phyloP scores from a whole-genome alignment of 2,329 filamentous ascomycete species.

The Colletotrichum lentis region DNA sequence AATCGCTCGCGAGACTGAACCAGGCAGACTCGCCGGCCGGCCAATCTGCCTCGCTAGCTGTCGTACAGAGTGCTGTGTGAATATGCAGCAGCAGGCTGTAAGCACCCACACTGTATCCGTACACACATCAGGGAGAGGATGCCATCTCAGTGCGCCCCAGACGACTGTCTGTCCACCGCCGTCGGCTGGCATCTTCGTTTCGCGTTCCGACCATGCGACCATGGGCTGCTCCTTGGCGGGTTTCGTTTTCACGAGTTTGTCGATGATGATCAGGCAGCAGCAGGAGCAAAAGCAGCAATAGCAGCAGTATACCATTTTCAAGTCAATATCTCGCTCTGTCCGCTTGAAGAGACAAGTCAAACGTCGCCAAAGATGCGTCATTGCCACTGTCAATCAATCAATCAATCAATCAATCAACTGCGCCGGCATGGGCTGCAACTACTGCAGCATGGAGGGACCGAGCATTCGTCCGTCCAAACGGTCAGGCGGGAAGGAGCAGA shows the following conservation, averaged over 20 bases:
- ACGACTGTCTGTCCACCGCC: conserved; percentile 7
- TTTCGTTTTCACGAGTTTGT: conserved; percentile 24
- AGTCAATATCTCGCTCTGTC: neutral
- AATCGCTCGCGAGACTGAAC: conserved; percentile 9
- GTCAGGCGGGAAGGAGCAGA: conserved; percentile 31
- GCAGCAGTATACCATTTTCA: neutral
- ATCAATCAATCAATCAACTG: neutral
- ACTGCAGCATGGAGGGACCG: neutral
- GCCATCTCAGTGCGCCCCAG: neutral
- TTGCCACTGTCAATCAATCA: neutral
- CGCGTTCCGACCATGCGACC: conserved; percentile 36
- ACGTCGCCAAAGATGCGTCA: neutral
- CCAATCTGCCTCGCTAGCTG: too few relatives aligned
- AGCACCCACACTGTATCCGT: too few relatives aligned
- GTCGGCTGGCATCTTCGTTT: conserved; percentile 28
- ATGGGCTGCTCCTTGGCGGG: conserved; percentile 21
- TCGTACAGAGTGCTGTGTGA: too few relatives aligned
- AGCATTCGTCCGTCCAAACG: conserved; percentile 28
- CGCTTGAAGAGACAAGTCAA: neutral
- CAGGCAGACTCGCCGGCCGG: neutral
- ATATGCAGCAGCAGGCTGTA: too few relatives aligned
- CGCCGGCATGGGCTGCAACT: neutral
- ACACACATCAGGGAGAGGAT: too few relatives aligned
- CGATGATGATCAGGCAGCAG: neutral
- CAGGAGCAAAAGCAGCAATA: neutral